Base-by-base conservation (phyloP, 2,329 filamentous ascomycete species). In the Helotiales sp. region DNA sequence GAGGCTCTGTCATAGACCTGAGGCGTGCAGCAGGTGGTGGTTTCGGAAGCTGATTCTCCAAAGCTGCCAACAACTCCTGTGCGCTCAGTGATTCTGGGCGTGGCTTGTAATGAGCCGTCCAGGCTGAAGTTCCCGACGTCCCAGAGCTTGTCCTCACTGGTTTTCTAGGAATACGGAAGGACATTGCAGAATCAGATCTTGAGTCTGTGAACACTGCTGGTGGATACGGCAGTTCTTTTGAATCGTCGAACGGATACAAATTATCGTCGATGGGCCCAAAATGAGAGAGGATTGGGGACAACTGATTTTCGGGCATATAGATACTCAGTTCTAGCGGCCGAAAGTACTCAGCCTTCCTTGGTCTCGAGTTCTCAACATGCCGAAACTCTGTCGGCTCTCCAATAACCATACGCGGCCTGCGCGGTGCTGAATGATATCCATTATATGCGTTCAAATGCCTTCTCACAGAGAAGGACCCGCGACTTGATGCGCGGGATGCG, bases 261-360 rank as follows among this genome's bases (percentile, higher is more conserved):
- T 58, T 15, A 36, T 64, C 60, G 15, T 68, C 68, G 12, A 59
- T 46, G 10, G 50, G 67, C 40, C 79, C 75, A 62, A 86, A 78
- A 52, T 80, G 75, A 40, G 83, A 77, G 4, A 84, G 62, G 31
- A 86, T 75, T 0, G 84, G 80, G n/a, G 84, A 86, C 15, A 84
- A 72, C 52, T 72, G 73, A 49, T 76, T 75, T 49, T 77, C 68
- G 12, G 75, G 72, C 60, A 72, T 66, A 62, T 81, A 79, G 54
- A 86, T 80, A 70, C 78, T 82, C 59, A 86, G 71, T 70, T 87
- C 79, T 27, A 86, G 76, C 2, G 82, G 82, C 36, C 78, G 77
- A 62, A 84, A 84, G 5, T 70, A 69, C 29, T 62, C 40, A 33
- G 65, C 67, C 55, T 67, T 68, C 49, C 62, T 57, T 30, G 55